Evolutionary conservation across 75 land plant species (phyloP).

Genomic region (Picea sitchensis): DNA sequence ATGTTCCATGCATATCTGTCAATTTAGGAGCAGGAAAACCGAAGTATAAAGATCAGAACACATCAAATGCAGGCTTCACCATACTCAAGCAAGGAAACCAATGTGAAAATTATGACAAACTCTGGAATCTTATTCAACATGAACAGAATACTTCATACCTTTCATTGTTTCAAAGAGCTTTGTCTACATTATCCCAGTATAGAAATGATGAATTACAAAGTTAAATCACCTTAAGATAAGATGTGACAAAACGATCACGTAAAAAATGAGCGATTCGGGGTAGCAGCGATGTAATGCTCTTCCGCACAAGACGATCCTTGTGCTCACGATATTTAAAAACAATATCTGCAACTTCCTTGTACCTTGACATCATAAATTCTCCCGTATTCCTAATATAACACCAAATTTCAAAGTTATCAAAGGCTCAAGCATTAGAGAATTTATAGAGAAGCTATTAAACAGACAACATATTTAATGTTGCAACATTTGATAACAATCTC

Average conservation of each 20-base stretch:
- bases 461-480: not conserved
- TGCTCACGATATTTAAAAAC: constrained; percentile 88
- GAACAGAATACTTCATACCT: not conserved
- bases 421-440: not conserved
- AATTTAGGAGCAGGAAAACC: not conserved
- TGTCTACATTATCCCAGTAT: not conserved
- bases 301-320: constrained; percentile 88
- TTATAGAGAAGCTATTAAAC: not conserved
- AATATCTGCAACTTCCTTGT: constrained; percentile 97
- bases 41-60: not conserved
- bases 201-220: not conserved
- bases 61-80: not conserved
- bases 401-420: not conserved
- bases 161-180: not conserved
- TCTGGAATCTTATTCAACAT: not conserved
- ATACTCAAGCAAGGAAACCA: not conserved
- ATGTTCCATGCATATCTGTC: constrained; percentile 98
- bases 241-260: constrained; percentile 95
- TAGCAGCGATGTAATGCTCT: constrained; percentile 92
- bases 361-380: constrained; percentile 99
- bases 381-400: constrained; percentile 75
- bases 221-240: constrained; percentile 76
- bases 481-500: not conserved
- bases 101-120: not conserved
- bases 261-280: constrained; percentile 99